Percentiles rank a stretch among this genome's conserved stretches.
These are phyloP conservation scores for Lyophyllum atratum DNA, from an alignment of 768 basidiomycete genomes.

Conservation along the genomic window DNA sequence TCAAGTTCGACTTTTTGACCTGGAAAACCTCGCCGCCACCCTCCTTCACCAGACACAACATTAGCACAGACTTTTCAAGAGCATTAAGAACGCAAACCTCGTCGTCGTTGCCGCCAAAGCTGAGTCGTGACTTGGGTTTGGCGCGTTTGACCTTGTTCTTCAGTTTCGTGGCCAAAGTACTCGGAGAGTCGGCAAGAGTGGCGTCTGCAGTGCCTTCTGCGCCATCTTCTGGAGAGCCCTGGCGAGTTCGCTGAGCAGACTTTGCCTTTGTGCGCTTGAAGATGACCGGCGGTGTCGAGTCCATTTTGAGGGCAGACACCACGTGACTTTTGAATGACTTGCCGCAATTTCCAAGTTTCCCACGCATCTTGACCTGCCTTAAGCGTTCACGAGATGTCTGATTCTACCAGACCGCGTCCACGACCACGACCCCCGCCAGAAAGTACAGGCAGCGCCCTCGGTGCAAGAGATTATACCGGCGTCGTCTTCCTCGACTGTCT, in stretches of 20 bases:
- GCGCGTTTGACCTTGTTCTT: conserved; percentile 72
- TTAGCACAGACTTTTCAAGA: conserved; percentile 26
- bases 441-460: conserved; percentile 25
- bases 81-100: conserved; percentile 49
- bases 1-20: conserved; percentile 80
- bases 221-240: conserved; percentile 40
- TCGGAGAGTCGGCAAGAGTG: conserved; percentile 52
- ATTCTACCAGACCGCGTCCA: conserved; percentile 41
- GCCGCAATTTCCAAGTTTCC: conserved; percentile 31
- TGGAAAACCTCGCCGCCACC: conserved; percentile 67
- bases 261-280: conserved; percentile 53
- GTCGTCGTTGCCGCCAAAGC: conserved; percentile 70
- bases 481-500: conserved; percentile 19
- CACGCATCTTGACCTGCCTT: conserved; percentile 39
- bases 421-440: conserved; percentile 52
- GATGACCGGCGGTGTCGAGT: conserved; percentile 47
- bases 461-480: conserved; percentile 13
- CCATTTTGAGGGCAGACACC: conserved; percentile 28
- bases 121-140: conserved; percentile 67
- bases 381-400: conserved; percentile 31
- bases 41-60: conserved; percentile 39
- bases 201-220: conserved; percentile 13
- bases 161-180: conserved; percentile 60
- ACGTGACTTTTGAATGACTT: conserved; percentile 38
- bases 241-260: conserved; percentile 39